Conservation (phyloP, 129 eudicot species). For the Saposhnikovia divaricata region DNA sequence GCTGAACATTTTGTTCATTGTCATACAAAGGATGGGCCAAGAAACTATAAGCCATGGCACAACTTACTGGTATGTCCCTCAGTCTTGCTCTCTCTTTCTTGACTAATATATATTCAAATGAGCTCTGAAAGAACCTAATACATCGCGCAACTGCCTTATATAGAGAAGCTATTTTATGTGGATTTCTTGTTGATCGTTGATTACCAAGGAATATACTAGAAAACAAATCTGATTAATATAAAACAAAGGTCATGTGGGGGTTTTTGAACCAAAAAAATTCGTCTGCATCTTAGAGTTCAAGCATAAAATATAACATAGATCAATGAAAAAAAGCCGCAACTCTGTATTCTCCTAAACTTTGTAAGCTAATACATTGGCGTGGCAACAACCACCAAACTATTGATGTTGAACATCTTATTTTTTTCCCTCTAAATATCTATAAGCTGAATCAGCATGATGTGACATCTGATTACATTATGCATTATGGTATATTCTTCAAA, state of each 20-base stretch:
- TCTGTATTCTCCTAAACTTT: constrained; percentile 1
- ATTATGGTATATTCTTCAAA: background rate
- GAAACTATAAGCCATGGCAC: constrained; percentile 9
- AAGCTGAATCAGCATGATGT: background rate
- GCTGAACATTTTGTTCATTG: constrained; percentile 19
- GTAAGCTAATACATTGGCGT: background rate
- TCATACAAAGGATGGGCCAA: constrained; percentile 15
- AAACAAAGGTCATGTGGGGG: background rate
- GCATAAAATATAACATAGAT: constrained; percentile 3
- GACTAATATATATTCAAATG: background rate
- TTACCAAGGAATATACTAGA: background rate
- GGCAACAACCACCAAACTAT: background rate
- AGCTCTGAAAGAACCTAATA: constrained; percentile 4
- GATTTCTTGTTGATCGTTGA: background rate
- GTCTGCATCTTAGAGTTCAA: background rate
- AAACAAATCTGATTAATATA: background rate
- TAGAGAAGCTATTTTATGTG: background rate
- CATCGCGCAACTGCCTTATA: background rate
- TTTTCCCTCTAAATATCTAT: background rate
- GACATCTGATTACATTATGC: background rate
- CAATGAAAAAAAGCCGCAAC: constrained; percentile 3
- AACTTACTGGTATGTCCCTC: constrained; percentile 1
- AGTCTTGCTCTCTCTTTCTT: background rate
- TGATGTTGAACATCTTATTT: background rate
- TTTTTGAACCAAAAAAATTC: background rate